Base-by-base conservation (phyloP, 768 basidiomycete species). In the Pleurotus pulmonarius region DNA sequence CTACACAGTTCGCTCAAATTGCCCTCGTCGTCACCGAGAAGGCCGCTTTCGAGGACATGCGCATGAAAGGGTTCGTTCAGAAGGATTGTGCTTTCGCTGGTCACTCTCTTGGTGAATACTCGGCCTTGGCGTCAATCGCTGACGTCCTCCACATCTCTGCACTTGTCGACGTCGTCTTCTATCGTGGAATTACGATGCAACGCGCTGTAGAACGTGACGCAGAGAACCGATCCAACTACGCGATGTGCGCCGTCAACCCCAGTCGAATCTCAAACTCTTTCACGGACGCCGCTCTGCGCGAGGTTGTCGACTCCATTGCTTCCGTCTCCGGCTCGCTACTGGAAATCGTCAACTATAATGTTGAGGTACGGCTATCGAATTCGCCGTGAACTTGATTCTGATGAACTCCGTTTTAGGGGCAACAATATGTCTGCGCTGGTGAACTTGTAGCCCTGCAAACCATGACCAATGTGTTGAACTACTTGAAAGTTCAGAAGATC, bases 121-220 rank as follows among this genome's bases (percentile, higher is more conserved):
- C 97, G 41, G 96, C 97, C 2, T 82, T 99, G 3, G 97, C 97
- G 1, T 96, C 96, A 7, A 97, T 99, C 63, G 96, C 96, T 22
- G 95, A 96, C 69, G 92, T 98, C 53, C 84, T 98, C 37, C 91
- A 93, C 46, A 93, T 98, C 63, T 93, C 96, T 16, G 86, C 93
- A 2, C 86, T 98, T 47, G 93, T 95, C 65, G 97, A 99, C 63
- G 92, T 99, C 65, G 96, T 99, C 24, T 99, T 99, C 82, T 99
- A 98, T 73, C 93, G 97, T 69, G 97, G 97, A 64, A 95, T 99
- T 67, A 99, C 97, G 37, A 99, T 98, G 97, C 97, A 98, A 67
- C 93, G 97, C 20, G 97, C 97, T 24, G 97, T 99, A 57, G 94
- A 97, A 72, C 92, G 97, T 29, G 97, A 99, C 67, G 78, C 88